Evolutionary conservation across 2,329 filamentous ascomycete species (phyloP).

Genomic region (Fusarium sp.): DNA sequence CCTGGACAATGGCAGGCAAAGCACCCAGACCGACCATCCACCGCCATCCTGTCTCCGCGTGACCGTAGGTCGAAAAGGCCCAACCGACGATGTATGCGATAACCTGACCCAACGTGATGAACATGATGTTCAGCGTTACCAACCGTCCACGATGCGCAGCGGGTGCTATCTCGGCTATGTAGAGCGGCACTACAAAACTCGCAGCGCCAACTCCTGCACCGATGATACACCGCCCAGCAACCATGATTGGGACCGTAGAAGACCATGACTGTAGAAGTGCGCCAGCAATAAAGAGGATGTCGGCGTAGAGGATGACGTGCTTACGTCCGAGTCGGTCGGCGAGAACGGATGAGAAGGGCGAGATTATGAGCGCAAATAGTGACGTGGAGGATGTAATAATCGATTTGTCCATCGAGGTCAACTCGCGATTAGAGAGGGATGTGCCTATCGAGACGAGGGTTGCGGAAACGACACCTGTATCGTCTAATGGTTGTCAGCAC

Average conservation of each 20-base stretch:
- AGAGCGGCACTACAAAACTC: constrained; percentile 85
- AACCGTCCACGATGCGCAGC: constrained; percentile 78
- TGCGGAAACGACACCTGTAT: constrained; percentile 74
- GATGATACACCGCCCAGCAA: constrained; percentile 73
- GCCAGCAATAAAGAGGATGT: constrained; percentile 73
- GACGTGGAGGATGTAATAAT: constrained; percentile 76
- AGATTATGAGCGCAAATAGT: constrained; percentile 70
- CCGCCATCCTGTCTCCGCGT: constrained; percentile 73
- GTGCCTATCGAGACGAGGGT: constrained; percentile 71
- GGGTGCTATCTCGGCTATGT: constrained; percentile 87
- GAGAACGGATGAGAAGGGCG: constrained; percentile 70
- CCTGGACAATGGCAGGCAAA: constrained; percentile 77
- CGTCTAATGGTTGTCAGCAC: constrained; percentile 54
- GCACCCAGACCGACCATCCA: constrained; percentile 93
- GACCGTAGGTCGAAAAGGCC: constrained; percentile 68
- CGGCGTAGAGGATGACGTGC: constrained; percentile 69
- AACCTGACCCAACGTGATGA: constrained; percentile 89
- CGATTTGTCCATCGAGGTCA: constrained; percentile 73
- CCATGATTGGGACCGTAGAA: constrained; percentile 69
- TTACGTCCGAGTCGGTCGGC: constrained; percentile 70
- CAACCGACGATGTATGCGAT: constrained; percentile 88
- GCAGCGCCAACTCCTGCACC: constrained; percentile 78
- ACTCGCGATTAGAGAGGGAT: constrained; percentile 63
- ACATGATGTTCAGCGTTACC: constrained; percentile 82
- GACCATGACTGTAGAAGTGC: constrained; percentile 71